phyloP scores from a whole-genome alignment of 495 filamentous ascomycete genomes.

The Hypoxylon rickii region DNA sequence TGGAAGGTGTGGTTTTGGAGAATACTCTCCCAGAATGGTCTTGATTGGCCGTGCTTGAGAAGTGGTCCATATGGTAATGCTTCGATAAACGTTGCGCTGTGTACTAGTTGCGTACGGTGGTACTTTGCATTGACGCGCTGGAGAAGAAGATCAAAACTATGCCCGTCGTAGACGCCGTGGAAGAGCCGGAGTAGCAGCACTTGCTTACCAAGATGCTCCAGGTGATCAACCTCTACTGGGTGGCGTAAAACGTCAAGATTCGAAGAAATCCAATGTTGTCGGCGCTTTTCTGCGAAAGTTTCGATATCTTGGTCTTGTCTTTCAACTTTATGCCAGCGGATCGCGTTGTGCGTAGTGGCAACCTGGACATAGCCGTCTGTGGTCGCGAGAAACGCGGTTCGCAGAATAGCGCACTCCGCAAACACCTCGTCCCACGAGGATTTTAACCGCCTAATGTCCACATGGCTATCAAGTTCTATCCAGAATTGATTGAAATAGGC shows the following conservation, averaged over 20 bases:
- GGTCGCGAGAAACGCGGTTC: conserved; percentile 68
- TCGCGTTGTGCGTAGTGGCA: conserved; percentile 50
- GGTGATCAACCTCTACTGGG: conserved; percentile 41
- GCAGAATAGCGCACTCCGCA: conserved; percentile 59
- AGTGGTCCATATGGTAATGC: conserved; percentile 61
- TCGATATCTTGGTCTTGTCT: conserved; percentile 35
- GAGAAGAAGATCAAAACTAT: conserved; percentile 71
- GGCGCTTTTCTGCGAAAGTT: conserved; percentile 30
- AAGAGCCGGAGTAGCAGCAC: conserved; percentile 69
- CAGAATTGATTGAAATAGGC: conserved; percentile 75
- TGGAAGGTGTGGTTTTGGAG: conserved; percentile 49
- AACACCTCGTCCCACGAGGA: conserved; percentile 57
- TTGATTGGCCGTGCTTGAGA: conserved; percentile 56
- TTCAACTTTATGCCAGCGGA: conserved; percentile 54
- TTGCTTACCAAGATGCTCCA: conserved; percentile 34
- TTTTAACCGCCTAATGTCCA: conserved; percentile 51
- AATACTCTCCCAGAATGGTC: conserved; percentile 69
- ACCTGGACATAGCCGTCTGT: conserved; percentile 75
- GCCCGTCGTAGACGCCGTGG: conserved; percentile 89
- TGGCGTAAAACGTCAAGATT: conserved; percentile 46
- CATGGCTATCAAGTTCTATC: conserved; percentile 52
- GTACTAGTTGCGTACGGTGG: conserved; percentile 17
- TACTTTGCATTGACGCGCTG: conserved; percentile 58
- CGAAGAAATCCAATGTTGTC: conserved; percentile 48
- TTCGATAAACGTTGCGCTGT: conserved; percentile 55